Percentiles rank a stretch among this genome's conserved stretches.
phyloP scores from a whole-genome alignment of 768 basidiomycete species.

The Podaxis sp. region DNA sequence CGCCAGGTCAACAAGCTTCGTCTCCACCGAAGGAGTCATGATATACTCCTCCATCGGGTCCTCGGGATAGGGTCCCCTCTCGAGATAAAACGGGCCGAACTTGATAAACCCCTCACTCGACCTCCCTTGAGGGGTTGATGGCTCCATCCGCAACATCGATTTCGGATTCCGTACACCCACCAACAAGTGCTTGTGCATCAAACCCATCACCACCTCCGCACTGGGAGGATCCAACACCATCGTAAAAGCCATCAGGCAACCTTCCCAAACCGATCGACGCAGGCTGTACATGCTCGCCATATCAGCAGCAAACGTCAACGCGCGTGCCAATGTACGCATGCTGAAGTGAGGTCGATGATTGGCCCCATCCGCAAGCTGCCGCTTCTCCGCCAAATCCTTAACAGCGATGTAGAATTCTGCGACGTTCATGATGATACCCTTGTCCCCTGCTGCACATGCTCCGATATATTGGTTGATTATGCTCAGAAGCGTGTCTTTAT shows the following conservation, averaged over 20 bases:
- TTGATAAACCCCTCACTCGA: constrained; percentile 63
- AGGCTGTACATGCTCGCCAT: constrained; percentile 75
- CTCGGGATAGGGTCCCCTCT: constrained; percentile 66
- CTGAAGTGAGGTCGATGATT: constrained; percentile 94
- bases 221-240: constrained; percentile 86
- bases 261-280: constrained; percentile 90
- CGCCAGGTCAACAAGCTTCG: constrained; percentile 92
- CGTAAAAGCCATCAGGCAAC: constrained; percentile 96
- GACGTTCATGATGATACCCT: constrained; percentile 83
- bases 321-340: constrained; percentile 92
- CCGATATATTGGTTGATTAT: constrained; percentile 92
- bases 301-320: constrained; percentile 86
- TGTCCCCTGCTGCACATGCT: constrained; percentile 77
- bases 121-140: constrained; percentile 44
- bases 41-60: constrained; percentile 81
- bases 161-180: constrained; percentile 75
- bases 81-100: constrained; percentile 90
- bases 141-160: constrained; percentile 72
- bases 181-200: constrained; percentile 79
- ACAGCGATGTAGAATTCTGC: constrained; percentile 88
- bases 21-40: constrained; percentile 92
- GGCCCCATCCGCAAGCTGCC: constrained; percentile 88
- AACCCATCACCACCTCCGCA: constrained; percentile 56
- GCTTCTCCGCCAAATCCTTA: constrained; percentile 68
- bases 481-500: constrained; percentile 82